Evolutionary conservation across 192 early-diverging fungal genomes (phyloP).

Genomic region (Coemansia sp.): DNA sequence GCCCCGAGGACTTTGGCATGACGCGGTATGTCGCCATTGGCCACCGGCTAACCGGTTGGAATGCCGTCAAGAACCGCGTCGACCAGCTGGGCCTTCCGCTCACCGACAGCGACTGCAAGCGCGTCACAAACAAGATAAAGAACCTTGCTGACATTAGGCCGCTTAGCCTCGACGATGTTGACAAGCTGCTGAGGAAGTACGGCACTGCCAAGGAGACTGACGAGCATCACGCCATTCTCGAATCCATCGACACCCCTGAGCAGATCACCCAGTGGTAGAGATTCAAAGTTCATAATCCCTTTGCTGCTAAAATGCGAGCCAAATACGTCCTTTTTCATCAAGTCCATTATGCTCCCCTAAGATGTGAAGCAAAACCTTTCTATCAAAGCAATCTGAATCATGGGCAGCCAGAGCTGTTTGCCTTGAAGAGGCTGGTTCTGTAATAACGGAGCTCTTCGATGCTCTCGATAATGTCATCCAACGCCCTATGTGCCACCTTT

Average conservation of each 20-base stretch:
- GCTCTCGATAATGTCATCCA: constrained; percentile 93
- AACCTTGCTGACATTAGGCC: constrained; percentile 91
- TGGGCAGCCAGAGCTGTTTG: background rate
- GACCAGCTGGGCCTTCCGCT: constrained; percentile 85
- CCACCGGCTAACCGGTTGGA: constrained; percentile 97
- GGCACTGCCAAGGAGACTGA: constrained; percentile 63
- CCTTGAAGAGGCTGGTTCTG: constrained; percentile 63
- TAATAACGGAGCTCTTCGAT: constrained; percentile 89
- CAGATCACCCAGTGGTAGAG: constrained; percentile 52
- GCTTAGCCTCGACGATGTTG: constrained; percentile 91
- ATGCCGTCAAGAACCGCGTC: constrained; percentile 98
- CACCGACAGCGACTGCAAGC: constrained; percentile 90
- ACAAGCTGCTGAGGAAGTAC: constrained; percentile 60
- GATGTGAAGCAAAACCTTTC: no score
- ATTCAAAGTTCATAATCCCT: background rate
- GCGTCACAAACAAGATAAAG: constrained; percentile 94
- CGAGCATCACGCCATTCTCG: constrained; percentile 53
- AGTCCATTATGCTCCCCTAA: no score
- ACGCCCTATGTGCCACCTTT: constrained; percentile 62
- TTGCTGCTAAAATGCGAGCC: no score
- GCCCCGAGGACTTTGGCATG: constrained; percentile 99
- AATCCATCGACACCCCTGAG: constrained; percentile 57
- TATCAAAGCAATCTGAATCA: background rate
- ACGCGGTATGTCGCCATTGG: constrained; percentile 96
- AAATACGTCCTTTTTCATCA: no score